These are phyloP conservation scores for Crithidia sp. DNA, from an alignment of 208 protist genomes.

Conservation along the genomic window DNA sequence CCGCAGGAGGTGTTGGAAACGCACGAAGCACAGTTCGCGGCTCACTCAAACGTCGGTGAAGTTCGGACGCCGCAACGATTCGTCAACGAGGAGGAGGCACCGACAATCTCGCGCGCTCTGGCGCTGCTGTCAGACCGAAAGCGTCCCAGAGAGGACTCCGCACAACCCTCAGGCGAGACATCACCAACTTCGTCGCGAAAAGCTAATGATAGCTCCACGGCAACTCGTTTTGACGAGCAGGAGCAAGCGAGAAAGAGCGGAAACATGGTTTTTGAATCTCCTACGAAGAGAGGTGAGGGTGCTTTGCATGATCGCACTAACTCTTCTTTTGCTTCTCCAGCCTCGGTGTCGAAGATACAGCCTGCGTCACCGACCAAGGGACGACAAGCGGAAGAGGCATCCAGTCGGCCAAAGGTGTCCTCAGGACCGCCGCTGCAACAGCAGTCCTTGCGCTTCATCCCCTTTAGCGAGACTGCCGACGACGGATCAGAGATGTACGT, in stretches of 20 bases:
- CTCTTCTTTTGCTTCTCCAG: background rate
- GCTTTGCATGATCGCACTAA: slow-evolving; percentile 17
- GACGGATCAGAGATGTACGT: slow-evolving; percentile 55
- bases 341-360: background rate
- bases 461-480: slow-evolving; percentile 44
- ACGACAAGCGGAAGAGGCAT: background rate
- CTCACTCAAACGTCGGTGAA: background rate
- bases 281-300: background rate
- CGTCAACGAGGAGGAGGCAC: slow-evolving; percentile 8
- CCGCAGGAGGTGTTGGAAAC: background rate
- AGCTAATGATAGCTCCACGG: background rate
- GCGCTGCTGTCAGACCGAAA: slow-evolving; percentile 30
- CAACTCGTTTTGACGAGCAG: background rate
- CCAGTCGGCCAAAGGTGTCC: background rate
- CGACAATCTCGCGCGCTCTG: slow-evolving; percentile 27
- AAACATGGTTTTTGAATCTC: background rate
- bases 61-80: background rate
- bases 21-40: slow-evolving; percentile 11
- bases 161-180: background rate
- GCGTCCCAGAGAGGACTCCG: slow-evolving; percentile 28
- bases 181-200: background rate
- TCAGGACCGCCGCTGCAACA: background rate
- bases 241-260: background rate
- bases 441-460: slow-evolving; percentile 48
- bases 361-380: background rate